Base-by-base conservation (phyloP, 208 protist species). In the Angomonas deanei region DNA sequence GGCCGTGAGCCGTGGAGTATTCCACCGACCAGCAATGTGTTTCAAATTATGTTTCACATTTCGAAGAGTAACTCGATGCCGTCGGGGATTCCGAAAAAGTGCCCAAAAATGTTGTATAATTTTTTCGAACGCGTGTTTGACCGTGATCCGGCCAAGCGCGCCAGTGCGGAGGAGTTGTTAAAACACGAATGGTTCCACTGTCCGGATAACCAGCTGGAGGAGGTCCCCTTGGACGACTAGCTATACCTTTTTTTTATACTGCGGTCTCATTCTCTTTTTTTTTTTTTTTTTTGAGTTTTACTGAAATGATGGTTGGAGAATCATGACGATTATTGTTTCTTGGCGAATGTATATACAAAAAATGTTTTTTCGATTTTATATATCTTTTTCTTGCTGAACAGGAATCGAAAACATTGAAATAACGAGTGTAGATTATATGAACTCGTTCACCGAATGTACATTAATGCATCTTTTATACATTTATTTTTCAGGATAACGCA, bases 31-130 rank as follows among this genome's bases (percentile, higher is more conserved):
- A 79, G 68, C 13, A 86, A 79, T 56, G 84, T 90, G 3, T 94
- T 94, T 64, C 79, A 88, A 55, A 70, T 94, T 21, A 83, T 94
- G 75, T 94, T 79, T 46, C 78, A 79, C 26, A 88, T 94, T 19
- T 82, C 84, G 10, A 71, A 80, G 53, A 74, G 78, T 33, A 85
- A 66, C 33, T 58, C 57, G 0, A 86, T 92, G 83, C 88, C 88
- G 21, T 89, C 74, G 1, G 88, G 88, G 17, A 69, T 94, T 21
- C 88, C 88, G 3, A 74, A 46, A 48, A 56, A 79, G 27, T 92
- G 85, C 66, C 85, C 84, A 21, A 24, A 31, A 13, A 49, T 42
- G 54, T 59, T 94, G 50, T 64, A 71, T 24, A 56, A 76, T 38
- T 94, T 94, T 66, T 87, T 94, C 23, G 52, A 72, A 54, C 49